Conservation (phyloP, 2,329 filamentous ascomycete species). For the Hirsutella thompsonii region DNA sequence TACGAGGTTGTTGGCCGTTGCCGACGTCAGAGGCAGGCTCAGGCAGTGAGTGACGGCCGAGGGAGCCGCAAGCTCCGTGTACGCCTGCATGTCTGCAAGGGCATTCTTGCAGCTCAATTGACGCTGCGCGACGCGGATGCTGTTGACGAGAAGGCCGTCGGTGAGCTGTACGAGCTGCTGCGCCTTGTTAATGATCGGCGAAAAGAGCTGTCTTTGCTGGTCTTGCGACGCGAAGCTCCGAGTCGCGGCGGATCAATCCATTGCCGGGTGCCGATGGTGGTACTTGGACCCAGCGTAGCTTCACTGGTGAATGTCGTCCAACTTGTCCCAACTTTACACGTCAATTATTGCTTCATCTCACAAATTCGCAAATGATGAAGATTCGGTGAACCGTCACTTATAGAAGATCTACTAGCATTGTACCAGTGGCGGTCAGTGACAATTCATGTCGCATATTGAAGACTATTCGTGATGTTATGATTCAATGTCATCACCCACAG, state of each 20-base stretch:
- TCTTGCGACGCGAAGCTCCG: not conserved
- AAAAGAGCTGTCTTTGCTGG: not conserved
- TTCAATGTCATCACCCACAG: too few species aligned
- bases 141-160: not conserved
- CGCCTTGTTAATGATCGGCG: not conserved
- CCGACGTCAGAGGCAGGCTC: slow-evolving; percentile 61
- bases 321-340: too few species aligned
- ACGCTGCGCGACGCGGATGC: not conserved
- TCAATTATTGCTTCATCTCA: too few species aligned
- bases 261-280: slow-evolving; percentile 5
- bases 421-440: too few species aligned
- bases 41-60: slow-evolving; percentile 88
- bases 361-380: too few species aligned
- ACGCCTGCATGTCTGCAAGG: slow-evolving; percentile 70
- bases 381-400: too few species aligned
- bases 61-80: slow-evolving; percentile 87
- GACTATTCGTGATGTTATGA: too few species aligned
- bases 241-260: slow-evolving; percentile 9
- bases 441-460: too few species aligned
- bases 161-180: not conserved
- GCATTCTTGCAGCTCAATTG: slow-evolving; percentile 16
- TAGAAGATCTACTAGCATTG: too few species aligned
- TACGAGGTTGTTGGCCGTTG: slow-evolving; percentile 70
- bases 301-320: too few species aligned
- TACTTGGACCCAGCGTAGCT: too few species aligned